These are phyloP conservation scores for Tanacetum coccineum DNA, from an alignment of 129 eudicot species.

Conservation along the genomic window DNA sequence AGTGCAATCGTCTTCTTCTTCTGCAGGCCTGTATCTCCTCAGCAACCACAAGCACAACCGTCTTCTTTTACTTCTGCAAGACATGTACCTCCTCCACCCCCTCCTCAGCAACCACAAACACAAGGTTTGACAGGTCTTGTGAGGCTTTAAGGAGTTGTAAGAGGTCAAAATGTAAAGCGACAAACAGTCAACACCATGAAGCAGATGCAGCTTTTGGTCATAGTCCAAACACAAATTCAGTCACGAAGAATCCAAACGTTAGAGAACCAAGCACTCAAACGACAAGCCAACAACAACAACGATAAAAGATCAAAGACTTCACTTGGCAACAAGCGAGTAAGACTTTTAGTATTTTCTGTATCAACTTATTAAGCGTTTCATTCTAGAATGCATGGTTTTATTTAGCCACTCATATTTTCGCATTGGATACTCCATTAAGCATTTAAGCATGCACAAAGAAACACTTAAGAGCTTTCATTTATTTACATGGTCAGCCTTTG, in stretches of 20 bases:
- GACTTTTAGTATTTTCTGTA: not conserved
- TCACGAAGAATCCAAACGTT: slow-evolving; percentile 70
- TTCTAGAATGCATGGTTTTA: not conserved
- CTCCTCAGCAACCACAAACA: slow-evolving; percentile 13
- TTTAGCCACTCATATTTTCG: not conserved
- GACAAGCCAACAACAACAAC: slow-evolving; percentile 37
- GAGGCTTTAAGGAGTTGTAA: too few relatives aligned
- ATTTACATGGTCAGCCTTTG: too few relatives aligned
- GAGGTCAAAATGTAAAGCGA: slow-evolving; percentile 63
- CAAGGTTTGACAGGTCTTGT: too few relatives aligned
- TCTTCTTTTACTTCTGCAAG: slow-evolving; percentile 10
- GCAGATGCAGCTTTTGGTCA: slow-evolving; percentile 82
- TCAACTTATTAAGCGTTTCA: not conserved
- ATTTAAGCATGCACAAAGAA: too few relatives aligned
- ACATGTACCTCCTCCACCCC: slow-evolving; percentile 4
- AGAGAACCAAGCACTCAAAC: slow-evolving; percentile 59
- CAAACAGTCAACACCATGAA: slow-evolving; percentile 84
- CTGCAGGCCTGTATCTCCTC: slow-evolving; percentile 2
- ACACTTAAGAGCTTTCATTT: too few relatives aligned
- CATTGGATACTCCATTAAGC: too few relatives aligned
- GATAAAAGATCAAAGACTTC: slow-evolving; percentile 46
- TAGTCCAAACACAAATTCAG: slow-evolving; percentile 83
- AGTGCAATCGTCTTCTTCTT: slow-evolving; percentile 6
- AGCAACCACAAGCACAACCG: slow-evolving; percentile 14
- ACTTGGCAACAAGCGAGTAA: slow-evolving; percentile 37